phyloP scores from a whole-genome alignment of 2,329 filamentous ascomycete genomes.

The Botrytis galanthina region DNA sequence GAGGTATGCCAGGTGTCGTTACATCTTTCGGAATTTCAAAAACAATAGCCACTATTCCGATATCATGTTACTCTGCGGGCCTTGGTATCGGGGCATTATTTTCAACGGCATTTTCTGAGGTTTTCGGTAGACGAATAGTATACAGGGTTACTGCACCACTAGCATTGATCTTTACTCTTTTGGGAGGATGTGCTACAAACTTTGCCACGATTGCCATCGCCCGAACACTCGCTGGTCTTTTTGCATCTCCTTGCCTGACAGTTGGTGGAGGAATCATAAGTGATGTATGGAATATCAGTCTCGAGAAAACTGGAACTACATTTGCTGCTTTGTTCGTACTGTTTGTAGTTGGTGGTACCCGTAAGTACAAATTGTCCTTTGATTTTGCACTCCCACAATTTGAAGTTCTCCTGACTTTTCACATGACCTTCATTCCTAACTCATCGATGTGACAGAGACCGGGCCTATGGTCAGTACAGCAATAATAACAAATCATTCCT shows the following conservation, averaged over 20 bases:
- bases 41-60: slow-evolving; percentile 20
- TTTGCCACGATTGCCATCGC: slow-evolving; percentile 15
- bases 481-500: slow-evolving; percentile 13
- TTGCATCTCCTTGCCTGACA: slow-evolving; percentile 18
- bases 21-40: slow-evolving; percentile 9
- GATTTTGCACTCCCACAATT: background rate
- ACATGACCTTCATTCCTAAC: background rate
- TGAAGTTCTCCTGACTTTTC: background rate
- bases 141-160: slow-evolving; percentile 20
- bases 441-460: background rate
- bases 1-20: slow-evolving; percentile 17
- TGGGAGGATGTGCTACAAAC: slow-evolving; percentile 15
- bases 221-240: slow-evolving; percentile 19
- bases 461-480: slow-evolving; percentile 21
- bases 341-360: slow-evolving; percentile 16
- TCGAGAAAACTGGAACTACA: slow-evolving; percentile 21
- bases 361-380: background rate
- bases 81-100: slow-evolving; percentile 23
- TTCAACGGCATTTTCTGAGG: slow-evolving; percentile 19
- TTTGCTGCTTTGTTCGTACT: slow-evolving; percentile 22
- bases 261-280: slow-evolving; percentile 21
- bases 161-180: slow-evolving; percentile 22
- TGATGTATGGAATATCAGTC: slow-evolving; percentile 24
- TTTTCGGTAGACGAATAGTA: slow-evolving; percentile 20
- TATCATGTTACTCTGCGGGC: slow-evolving; percentile 21